Evolutionary conservation across 495 filamentous ascomycete genomes (phyloP), one percentile per base, ranked within the genome.

Genomic region (Daldinia caldariorum): DNA sequence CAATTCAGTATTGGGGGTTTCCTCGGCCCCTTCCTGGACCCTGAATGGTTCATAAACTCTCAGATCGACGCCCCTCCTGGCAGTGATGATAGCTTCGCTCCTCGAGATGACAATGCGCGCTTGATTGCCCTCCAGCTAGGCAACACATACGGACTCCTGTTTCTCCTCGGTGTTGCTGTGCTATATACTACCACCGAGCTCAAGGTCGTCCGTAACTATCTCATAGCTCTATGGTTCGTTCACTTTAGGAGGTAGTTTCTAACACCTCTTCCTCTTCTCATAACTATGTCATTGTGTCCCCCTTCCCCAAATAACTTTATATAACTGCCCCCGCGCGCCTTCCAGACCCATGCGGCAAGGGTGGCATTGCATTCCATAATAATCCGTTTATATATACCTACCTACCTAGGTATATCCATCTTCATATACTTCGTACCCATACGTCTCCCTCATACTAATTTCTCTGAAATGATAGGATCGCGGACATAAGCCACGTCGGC

Each of bases 401-500:
- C 10, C 6, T 20, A 1, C 6, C 9, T 3, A 26, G 26, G 26
- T 26, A 35, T 35, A 35, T 35, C 6, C 34, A 3, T 35, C 6
- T 6, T 35, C 32, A 18, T 22, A 38, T 35, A 35, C 32, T 26
- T 5, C 13, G 18, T 26, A 26, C 26, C 26, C 26, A 26, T 26
- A 26, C 26, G 26, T 3, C 26, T 26, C 16, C 12, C 13, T 13
- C 0, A 13, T 56, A 35, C 32, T 56, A 31, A 56, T 18, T 2
- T 6, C 10, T 37, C n/a, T 32, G 7, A 38, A 3, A 1, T 10
- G 0, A 6, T 38, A 76, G 74, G 58, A 78, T 91, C 29, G 90
- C 85, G 13, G 91, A 93, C 67, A 78, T 93, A 56, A 89, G 88
- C 3, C 91, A 93, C 78, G 71, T 93, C n/a, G 87, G 79, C 35